Base-by-base conservation (phyloP, 2,329 filamentous ascomycete genomes). In the Lachnum nothofagi region DNA sequence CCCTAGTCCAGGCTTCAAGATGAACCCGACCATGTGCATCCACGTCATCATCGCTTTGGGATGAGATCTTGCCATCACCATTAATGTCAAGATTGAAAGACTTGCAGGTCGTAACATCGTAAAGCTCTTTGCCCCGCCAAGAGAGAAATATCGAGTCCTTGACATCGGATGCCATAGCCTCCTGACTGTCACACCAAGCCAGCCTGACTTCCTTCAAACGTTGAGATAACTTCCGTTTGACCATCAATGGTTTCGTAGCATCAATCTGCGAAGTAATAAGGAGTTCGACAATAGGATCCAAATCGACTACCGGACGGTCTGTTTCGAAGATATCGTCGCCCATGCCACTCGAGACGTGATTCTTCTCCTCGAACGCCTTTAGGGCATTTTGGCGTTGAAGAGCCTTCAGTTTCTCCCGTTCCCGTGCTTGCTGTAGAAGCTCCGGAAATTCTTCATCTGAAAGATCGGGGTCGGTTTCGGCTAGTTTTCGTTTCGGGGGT, bases 1-100 rank as follows among this genome's bases (percentile, higher is more conserved):
- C 80, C 6, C 80, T 72, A 0, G 86, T 91, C 77, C 87, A 88
- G 5, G 85, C 86, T 65, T 91, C 83, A 54, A 95, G 75, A 56
- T 85, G 78, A n/a, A 95, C 76, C 45, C 78, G 77, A 10, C 74
- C 72, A 20, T 77, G 75, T 3, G 72, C 67, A 45, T 63, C 57
- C 17, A 78, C 76, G 1, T 77, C 75, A 7, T 69, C 63, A 7
- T 69, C 63, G 24, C 63, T 64, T 9, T 64, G 60, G 5, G 55
- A 43, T 5, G 45, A 38, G 10, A 62, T 40, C 20, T 53, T 55
- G n/a, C 62, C 61, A 10, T 68, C 61, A 2, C 61, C 58, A 45
- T 74, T 70, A 3, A 74, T 60, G 23, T 70, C 69, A 39, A 93
- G 76, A 5, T 83, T 82, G 5, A 95, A 70, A 41, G 78, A 82